A percentile compares a stretch with the other conserved stretches of the same genome.
These are phyloP conservation scores for Zelonia costaricensis DNA, from an alignment of 208 protist genomes.

Conservation along the genomic window DNA sequence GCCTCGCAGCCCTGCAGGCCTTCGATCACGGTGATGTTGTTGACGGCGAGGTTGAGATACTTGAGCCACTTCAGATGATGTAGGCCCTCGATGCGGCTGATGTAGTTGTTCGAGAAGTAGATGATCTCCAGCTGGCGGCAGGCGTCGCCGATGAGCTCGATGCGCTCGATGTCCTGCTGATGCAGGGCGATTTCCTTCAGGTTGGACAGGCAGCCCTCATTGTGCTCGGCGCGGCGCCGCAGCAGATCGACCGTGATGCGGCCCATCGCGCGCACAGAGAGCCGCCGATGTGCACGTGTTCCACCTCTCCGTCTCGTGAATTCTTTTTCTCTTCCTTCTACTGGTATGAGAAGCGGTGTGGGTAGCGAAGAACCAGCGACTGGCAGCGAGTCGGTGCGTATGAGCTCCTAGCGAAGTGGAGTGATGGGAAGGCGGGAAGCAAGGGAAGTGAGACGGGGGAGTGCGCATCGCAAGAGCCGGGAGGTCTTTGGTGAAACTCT, in stretches of 20 bases:
- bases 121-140: slow-evolving; percentile 95
- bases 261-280: slow-evolving; percentile 35
- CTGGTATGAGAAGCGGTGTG: no score
- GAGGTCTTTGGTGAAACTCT: no score
- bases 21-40: slow-evolving; percentile 95
- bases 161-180: slow-evolving; percentile 95
- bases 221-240: slow-evolving; percentile 96
- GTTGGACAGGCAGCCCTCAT: slow-evolving; percentile 93
- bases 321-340: no score
- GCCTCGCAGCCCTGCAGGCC: slow-evolving; percentile 93
- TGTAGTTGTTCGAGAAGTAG: slow-evolving; percentile 98
- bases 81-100: slow-evolving; percentile 94
- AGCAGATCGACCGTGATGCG: slow-evolving; percentile 94
- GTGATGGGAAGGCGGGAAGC: no score
- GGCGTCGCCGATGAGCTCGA: slow-evolving; percentile 85
- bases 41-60: slow-evolving; percentile 98
- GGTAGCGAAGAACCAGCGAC: no score
- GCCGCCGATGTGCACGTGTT: no score
- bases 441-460: no score
- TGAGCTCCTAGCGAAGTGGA: no score
- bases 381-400: no score
- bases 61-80: slow-evolving; percentile 94
- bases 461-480: no score
- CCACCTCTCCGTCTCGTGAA: no score
- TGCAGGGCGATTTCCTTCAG: slow-evolving; percentile 97